These are phyloP conservation scores for Lipomyces yamanashiensis DNA, from an alignment of 805 yeast genomes.

Conservation along the genomic window DNA sequence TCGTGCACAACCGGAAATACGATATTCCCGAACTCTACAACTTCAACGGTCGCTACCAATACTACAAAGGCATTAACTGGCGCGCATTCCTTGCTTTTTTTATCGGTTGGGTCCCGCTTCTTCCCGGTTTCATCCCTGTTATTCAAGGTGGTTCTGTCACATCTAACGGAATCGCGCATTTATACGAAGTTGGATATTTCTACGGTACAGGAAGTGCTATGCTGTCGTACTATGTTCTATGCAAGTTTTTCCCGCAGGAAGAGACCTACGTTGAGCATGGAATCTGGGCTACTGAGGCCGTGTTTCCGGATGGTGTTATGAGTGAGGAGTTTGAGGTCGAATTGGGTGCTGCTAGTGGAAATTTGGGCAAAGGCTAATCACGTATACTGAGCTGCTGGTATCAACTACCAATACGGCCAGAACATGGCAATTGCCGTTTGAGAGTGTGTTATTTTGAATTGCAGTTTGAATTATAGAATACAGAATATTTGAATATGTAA, in stretches of 20 bases:
- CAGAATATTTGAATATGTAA: no score
- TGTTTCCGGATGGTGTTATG: constrained; percentile 10
- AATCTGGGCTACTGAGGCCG: constrained; percentile 16
- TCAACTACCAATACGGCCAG: no score
- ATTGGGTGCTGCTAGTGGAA: constrained; percentile 9
- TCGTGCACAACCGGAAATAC: constrained; percentile 42
- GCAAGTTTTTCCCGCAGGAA: constrained; percentile 28
- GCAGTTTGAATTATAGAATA: no score
- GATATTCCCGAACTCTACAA: constrained; percentile 32
- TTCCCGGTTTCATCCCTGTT: constrained; percentile 40
- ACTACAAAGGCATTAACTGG: constrained; percentile 52
- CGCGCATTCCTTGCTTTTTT: constrained; percentile 49
- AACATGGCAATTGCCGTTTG: no score
- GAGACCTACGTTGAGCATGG: constrained; percentile 32
- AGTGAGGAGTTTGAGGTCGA: constrained; percentile 14
- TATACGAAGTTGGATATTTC: constrained; percentile 38
- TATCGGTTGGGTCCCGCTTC: constrained; percentile 38
- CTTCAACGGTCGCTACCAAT: constrained; percentile 48
- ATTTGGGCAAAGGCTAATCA: constrained; percentile 4
- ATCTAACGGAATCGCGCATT: constrained; percentile 32
- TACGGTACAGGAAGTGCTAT: constrained; percentile 37
- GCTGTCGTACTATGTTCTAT: constrained; percentile 30
- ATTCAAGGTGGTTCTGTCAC: constrained; percentile 29
- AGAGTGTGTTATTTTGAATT: no score
- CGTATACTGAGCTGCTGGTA: no score